Conservation (phyloP, 441 rosid genomes). For the Sinapis alba region DNA sequence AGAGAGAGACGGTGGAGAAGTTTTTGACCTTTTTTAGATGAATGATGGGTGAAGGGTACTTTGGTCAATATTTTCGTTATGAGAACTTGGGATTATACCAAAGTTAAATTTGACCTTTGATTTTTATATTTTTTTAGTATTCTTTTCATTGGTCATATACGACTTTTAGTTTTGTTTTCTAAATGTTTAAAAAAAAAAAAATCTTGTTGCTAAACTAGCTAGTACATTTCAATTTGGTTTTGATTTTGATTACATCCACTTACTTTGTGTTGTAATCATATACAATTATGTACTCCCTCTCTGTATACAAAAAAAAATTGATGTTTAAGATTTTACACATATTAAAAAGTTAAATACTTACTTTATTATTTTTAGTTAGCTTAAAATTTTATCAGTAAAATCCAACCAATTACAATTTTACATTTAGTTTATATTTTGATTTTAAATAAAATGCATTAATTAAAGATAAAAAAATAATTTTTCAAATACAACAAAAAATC, state of each 20-base stretch:
- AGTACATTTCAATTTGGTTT: constrained; percentile 23
- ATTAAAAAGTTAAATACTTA: no score
- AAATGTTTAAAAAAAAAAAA: neutral
- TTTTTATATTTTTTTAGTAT: constrained; percentile 9
- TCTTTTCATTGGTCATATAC: constrained; percentile 31
- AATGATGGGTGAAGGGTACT: constrained; percentile 34
- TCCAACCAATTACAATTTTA: no score
- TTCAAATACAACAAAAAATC: no score
- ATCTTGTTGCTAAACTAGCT: neutral
- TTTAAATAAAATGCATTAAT: no score
- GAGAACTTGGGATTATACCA: constrained; percentile 39
- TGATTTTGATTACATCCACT: constrained; percentile 15
- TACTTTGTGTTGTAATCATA: neutral
- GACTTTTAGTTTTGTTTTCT: constrained; percentile 33
- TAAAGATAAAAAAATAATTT: no score
- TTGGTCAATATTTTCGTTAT: constrained; percentile 24
- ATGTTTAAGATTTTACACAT: no score
- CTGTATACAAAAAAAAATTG: no score
- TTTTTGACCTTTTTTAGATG: constrained; percentile 33
- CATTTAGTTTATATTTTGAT: no score
- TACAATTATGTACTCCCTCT: no score
- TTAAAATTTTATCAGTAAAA: no score
- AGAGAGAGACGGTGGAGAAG: constrained; percentile 39
- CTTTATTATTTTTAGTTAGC: no score
- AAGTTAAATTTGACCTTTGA: constrained; percentile 44